Evolutionary conservation across 495 filamentous ascomycete species (phyloP), one percentile per base, ranked within the genome.

Genomic region (Aspergillus funiculosus): DNA sequence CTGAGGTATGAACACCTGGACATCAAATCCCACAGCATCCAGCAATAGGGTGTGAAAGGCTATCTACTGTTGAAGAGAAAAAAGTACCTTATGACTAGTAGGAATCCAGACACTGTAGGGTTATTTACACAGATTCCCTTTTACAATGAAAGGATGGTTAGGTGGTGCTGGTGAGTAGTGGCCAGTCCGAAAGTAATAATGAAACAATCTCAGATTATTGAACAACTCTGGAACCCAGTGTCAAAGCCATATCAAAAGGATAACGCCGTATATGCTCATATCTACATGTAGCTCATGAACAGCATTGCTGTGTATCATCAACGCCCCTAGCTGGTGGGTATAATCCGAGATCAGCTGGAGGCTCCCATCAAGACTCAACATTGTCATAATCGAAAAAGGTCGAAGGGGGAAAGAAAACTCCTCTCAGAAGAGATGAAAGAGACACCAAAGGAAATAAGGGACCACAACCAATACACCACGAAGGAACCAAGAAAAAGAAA

Each of bases 191-290:
- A 2, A 25, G 4, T 6, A 4, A 27, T 19, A 15, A 20, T 21
- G 14, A 47, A 25, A 40, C 36, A 36, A 17, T 41, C 30, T 49
- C 22, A 45, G 35, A 49, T 49, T 53, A 47, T 53, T 36, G 36
- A 36, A 51, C 42, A 52, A 47, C 6, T 34, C 30, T 53, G 34
- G 39, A 45, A 47, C 30, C 28, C 37, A 11, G 22, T 27, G 47
- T 38, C 36, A 50, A 56, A 60, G 41, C 26, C 38, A 55, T 39
- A 43, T 32, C 51, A 46, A 47, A 38, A 46, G 38, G 50, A 54
- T 47, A 67, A 67, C 67, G 63, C 67, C 67, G 49, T 60, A 59
- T 57, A 71, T 71, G 67, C 67, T 69, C 65, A 66, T 68, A 68
- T 71, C 67, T 71, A 71, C 67, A 71, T 67, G 56, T 57, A 61